These are phyloP conservation scores for Penicillium coprophilum DNA, from an alignment of 495 filamentous ascomycete species.

Conservation along the genomic window DNA sequence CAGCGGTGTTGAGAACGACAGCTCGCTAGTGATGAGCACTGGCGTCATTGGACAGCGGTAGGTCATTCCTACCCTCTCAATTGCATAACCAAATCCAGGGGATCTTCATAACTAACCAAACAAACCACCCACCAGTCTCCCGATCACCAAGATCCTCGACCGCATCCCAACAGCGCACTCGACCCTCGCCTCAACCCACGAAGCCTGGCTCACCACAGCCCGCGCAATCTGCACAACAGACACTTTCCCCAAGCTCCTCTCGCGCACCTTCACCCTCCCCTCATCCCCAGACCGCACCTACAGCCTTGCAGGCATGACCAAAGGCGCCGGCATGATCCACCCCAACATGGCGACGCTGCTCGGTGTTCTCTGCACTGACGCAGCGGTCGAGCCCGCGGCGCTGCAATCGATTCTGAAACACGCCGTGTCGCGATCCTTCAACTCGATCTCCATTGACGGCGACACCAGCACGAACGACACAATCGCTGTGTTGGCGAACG, in stretches of 20 bases:
- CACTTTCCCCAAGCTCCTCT: conserved; percentile 96
- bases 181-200: conserved; percentile 69
- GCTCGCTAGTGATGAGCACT: conserved; percentile 93
- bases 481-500: conserved; percentile 89
- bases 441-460: conserved; percentile 95
- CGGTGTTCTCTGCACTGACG: conserved; percentile 92
- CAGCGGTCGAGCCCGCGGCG: conserved; percentile 66
- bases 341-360: conserved; percentile 98
- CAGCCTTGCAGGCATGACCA: conserved; percentile 90
- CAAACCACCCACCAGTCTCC: conserved; percentile 55
- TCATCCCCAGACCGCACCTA: conserved; percentile 73
- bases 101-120: not conserved
- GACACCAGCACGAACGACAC: conserved; percentile 98
- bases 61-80: not conserved
- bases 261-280: conserved; percentile 78
- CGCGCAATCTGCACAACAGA: conserved; percentile 98
- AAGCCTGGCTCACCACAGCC: conserved; percentile 82
- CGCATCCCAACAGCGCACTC: conserved; percentile 74
- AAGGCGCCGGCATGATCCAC: conserved; percentile 99
- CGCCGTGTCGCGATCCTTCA: conserved; percentile 85
- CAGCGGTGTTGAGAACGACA: conserved; percentile 59
- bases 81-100: not conserved
- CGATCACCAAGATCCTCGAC: conserved; percentile 84
- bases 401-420: conserved; percentile 69
- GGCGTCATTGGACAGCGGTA: conserved; percentile 95